Evolutionary conservation across 345 rosid genomes (phyloP).

Genomic region (Brassica nigra): DNA sequence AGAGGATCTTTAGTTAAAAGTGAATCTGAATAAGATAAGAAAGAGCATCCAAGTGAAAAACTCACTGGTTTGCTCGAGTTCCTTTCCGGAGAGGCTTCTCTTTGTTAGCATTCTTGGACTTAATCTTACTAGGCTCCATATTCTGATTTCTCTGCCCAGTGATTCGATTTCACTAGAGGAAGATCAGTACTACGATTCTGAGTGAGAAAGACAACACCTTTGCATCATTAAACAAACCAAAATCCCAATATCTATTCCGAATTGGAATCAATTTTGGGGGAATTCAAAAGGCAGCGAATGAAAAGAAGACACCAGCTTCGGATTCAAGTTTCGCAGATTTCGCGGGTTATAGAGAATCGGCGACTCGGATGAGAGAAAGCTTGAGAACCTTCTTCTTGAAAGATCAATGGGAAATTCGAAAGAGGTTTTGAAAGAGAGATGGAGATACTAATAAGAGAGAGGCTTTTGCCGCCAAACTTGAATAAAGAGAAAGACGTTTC

Average conservation of each 20-base stretch:
- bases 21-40: too few relatives aligned
- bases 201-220: constrained; percentile 1
- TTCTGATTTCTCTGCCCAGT: constrained; percentile 30
- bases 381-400: constrained; percentile 4
- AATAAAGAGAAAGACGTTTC: too few relatives aligned
- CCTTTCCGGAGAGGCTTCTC: constrained; percentile 41
- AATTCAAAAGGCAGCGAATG: too few relatives aligned
- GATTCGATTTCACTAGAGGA: constrained; percentile 1
- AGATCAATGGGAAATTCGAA: constrained; percentile 26
- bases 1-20: background rate
- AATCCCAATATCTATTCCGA: too few relatives aligned
- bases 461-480: too few relatives aligned
- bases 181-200: constrained; percentile 9
- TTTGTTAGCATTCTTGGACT: constrained; percentile 54
- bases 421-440: constrained; percentile 20
- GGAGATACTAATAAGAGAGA: too few relatives aligned
- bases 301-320: background rate
- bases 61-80: constrained; percentile 67
- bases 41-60: background rate
- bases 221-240: too few relatives aligned
- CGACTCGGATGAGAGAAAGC: constrained; percentile 24
- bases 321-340: too few relatives aligned
- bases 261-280: background rate
- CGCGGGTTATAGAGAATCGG: too few relatives aligned
- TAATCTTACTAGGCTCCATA: constrained; percentile 68